Percentiles rank a stretch among this genome's conserved stretches.
Conservation (phyloP, 371 early-diverging fungal species). For the Thermomucor indicae-seudaticae region DNA sequence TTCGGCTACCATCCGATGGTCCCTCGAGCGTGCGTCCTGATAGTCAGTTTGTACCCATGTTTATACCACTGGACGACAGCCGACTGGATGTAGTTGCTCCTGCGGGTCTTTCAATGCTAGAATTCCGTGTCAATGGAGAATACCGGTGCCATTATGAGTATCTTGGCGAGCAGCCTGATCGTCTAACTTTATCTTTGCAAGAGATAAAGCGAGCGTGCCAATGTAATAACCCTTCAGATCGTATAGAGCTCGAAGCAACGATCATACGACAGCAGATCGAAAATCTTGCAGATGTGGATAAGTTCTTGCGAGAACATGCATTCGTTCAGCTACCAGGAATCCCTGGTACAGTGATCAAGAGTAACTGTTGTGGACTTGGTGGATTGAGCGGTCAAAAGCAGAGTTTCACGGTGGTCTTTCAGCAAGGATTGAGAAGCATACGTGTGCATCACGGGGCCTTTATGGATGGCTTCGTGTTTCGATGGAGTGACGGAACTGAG, state of each 20-base stretch:
- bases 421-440: conserved; percentile 18
- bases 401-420: conserved; percentile 1
- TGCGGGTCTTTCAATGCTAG: conserved; percentile 53
- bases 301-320: conserved; percentile 22
- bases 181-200: conserved; percentile 1
- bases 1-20: conserved; percentile 53
- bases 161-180: conserved; percentile 27
- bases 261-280: conserved; percentile 30
- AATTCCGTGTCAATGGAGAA: conserved; percentile 46
- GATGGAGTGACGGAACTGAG: conserved; percentile 37
- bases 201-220: conserved; percentile 16
- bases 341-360: conserved; percentile 26
- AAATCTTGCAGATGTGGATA: conserved; percentile 21
- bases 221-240: conserved; percentile 24
- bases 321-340: conserved; percentile 23
- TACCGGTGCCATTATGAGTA: conserved; percentile 55
- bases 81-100: conserved; percentile 33
- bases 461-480: conserved; percentile 48
- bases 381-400: conserved; percentile 12
- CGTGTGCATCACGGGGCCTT: conserved; percentile 42
- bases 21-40: conserved; percentile 9
- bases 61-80: conserved; percentile 30
- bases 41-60: conserved; percentile 6
- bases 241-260: conserved; percentile 31
- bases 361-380: conserved; percentile 18